These are phyloP conservation scores for Escallonia rubra DNA, from an alignment of 129 eudicot genomes.

Conservation along the genomic window DNA sequence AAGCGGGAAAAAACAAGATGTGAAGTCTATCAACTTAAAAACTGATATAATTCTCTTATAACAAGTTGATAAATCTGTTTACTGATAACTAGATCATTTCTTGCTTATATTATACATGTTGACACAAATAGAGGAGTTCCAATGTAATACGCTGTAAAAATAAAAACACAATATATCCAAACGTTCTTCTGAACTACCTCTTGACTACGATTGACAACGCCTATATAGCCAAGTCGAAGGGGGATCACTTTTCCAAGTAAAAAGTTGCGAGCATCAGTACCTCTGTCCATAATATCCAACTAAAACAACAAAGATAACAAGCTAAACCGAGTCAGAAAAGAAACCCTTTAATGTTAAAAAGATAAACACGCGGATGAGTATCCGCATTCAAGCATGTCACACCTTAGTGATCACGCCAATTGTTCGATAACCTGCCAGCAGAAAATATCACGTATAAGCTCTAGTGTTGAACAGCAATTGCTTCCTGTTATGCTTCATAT, in stretches of 20 bases:
- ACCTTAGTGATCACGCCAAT: constrained; percentile 98
- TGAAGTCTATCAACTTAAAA: background rate
- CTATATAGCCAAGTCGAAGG: constrained; percentile 85
- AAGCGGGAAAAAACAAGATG: background rate
- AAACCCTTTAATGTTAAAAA: background rate
- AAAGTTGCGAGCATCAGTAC: constrained; percentile 94
- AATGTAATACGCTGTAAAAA: too few species aligned
- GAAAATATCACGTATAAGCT: constrained; percentile 11
- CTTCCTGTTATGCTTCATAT: background rate
- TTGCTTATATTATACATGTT: too few species aligned
- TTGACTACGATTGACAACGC: constrained; percentile 98
- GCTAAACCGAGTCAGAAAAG: constrained; percentile 2
- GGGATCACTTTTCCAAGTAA: constrained; percentile 94
- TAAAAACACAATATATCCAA: too few species aligned
- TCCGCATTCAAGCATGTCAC: constrained; percentile 4
- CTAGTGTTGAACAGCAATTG: background rate
- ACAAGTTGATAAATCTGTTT: too few species aligned
- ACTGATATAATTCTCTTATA: background rate
- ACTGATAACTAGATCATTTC: too few species aligned
- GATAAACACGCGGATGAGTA: background rate
- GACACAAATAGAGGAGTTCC: too few species aligned
- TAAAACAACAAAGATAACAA: constrained; percentile 34
- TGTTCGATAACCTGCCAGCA: constrained; percentile 83
- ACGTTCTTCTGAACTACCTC: constrained; percentile 46
- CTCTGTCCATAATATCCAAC: constrained; percentile 99